phyloP scores from a whole-genome alignment of 768 basidiomycete species.

The Tricholoma saponaceum region DNA sequence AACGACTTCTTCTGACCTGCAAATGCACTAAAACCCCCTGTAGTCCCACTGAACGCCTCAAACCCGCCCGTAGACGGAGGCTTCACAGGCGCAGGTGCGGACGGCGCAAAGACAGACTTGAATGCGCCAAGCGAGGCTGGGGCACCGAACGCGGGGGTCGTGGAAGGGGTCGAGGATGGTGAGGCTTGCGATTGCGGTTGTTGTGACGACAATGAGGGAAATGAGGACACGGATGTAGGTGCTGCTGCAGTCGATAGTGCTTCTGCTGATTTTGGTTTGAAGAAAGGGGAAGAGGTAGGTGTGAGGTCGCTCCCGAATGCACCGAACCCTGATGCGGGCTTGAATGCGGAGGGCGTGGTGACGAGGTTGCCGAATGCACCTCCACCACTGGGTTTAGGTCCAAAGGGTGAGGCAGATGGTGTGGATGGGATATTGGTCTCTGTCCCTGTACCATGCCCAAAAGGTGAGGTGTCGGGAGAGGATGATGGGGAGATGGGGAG shows the following conservation, averaged over 20 bases:
- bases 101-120: constrained; percentile 27
- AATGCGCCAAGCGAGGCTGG: constrained; percentile 31
- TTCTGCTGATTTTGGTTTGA: constrained; percentile 34
- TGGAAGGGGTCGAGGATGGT: constrained; percentile 13
- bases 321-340: constrained; percentile 40
- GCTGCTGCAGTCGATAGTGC: constrained; percentile 21
- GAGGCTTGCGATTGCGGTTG: constrained; percentile 15
- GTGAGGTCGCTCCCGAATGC: constrained; percentile 41
- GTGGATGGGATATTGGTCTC: constrained; percentile 18
- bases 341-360: constrained; percentile 33
- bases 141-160: constrained; percentile 35
- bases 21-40: constrained; percentile 39
- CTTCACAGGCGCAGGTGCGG: constrained; percentile 22
- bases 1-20: constrained; percentile 49
- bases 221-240: constrained; percentile 31
- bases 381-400: background rate
- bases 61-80: constrained; percentile 40
- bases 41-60: constrained; percentile 43
- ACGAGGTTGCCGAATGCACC: constrained; percentile 40
- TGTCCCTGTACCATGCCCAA: constrained; percentile 9
- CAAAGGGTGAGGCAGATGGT: constrained; percentile 18
- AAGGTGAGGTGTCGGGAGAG: background rate
- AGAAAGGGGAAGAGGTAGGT: constrained; percentile 50
- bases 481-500: background rate
- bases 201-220: constrained; percentile 15